A percentile compares a stretch with the other conserved stretches of the same genome.
phyloP scores from a whole-genome alignment of 2,329 filamentous ascomycete species.

The Colletotrichum chrysophilum region DNA sequence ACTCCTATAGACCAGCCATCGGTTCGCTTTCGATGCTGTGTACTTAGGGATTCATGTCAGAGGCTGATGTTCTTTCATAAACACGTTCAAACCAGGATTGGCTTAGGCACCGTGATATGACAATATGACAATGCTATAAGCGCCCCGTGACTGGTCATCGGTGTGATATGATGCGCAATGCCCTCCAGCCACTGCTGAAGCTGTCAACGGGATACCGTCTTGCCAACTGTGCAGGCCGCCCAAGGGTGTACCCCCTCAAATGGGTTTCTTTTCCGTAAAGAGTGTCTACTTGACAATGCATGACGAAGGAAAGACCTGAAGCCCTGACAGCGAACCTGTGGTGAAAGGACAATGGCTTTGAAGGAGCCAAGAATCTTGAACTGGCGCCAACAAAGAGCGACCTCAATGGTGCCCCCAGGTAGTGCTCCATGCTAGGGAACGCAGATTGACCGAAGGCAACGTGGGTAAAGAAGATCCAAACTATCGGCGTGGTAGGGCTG shows the following conservation, averaged over 20 bases:
- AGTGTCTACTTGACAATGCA: background rate
- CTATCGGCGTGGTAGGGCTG: background rate
- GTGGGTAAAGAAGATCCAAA: background rate
- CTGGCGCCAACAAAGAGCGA: background rate
- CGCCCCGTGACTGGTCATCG: background rate
- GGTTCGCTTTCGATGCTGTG: background rate
- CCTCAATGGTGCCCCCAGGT: background rate
- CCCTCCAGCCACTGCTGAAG: background rate
- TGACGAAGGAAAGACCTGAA: background rate
- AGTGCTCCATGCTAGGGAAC: background rate
- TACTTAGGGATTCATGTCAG: background rate
- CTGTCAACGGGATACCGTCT: background rate
- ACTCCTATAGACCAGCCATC: constrained; percentile 2
- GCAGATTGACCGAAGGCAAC: background rate
- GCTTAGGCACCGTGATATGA: background rate
- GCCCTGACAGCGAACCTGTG: background rate
- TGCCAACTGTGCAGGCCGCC: background rate
- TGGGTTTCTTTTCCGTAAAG: background rate
- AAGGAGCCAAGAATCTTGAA: background rate
- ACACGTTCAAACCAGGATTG: background rate
- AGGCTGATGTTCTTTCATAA: background rate
- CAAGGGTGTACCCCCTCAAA: background rate
- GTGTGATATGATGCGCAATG: background rate
- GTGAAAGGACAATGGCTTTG: background rate
- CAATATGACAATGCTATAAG: background rate